Evolutionary conservation across 176 grass and related monocot species (phyloP), one percentile per base, ranked within the genome.

Genomic region (Phragmites australis): DNA sequence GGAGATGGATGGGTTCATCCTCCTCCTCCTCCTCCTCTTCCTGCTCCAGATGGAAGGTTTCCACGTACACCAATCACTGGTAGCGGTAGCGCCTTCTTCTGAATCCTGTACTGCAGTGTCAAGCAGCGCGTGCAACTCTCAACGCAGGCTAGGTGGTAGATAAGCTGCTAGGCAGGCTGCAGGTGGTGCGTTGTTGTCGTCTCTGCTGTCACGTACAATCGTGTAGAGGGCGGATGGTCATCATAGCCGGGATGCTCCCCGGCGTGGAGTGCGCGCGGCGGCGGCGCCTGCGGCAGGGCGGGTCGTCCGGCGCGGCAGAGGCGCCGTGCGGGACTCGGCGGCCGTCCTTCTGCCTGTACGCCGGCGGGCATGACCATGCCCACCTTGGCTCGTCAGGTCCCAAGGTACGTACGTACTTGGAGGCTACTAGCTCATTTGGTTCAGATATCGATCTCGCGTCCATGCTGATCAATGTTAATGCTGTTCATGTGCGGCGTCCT

Each of bases 181-280:
- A 78, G 64, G 81, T 79, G 86, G 21, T 18, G 80, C 65, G 86
- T 82, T 21, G 56, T 74, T 79, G 60, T 57, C 43, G 44, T 19
- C n/a, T 19, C 16, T 1, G 11, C 2, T 8, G 30, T 7, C 6
- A 27, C 21, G 30, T 6, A 9, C 19, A n/a, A 44, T 52, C 14
- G 43, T 19, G 42, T 4, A 30, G 65, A 21, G 40, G 55, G 49
- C 13, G 65, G 18, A 94, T 94, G 57, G 85, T 71, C 8, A 51
- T 87, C 69, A 93, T 97, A 87, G 94, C 92, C 39, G 91, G 92
- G 41, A 97, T 97, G 80, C 83, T 97, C 21, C 89, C 94, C 3
- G 92, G 92, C 54, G 94, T 92, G 8, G 87, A 92, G 76, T 89
- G 65, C 45, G 92, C 92, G 1, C 73, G 94, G 66, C 79, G 92